Evolutionary conservation across 306 rosid species (phyloP).

Genomic region (Gastrolobium bilobum): DNA sequence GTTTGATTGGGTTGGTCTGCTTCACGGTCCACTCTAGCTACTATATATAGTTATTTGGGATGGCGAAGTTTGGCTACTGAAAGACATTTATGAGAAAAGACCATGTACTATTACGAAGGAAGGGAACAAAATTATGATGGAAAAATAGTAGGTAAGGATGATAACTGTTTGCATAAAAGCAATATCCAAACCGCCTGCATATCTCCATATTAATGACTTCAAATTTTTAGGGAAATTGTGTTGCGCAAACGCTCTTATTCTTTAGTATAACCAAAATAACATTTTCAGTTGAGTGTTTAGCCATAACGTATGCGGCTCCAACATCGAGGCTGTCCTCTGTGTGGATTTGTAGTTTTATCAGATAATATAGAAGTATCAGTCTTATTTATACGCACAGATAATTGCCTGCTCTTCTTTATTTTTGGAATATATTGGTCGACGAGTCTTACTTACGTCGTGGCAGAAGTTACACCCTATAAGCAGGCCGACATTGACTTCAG

Average conservation of each 20-base stretch:
- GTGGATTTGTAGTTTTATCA: conserved; percentile 36
- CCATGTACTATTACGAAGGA: not conserved
- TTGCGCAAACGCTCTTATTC: conserved; percentile 18
- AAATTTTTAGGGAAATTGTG: not conserved
- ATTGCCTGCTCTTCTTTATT: conserved; percentile 40
- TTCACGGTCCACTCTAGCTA: not conserved
- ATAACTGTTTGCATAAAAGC: not conserved
- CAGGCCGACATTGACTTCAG: conserved; percentile 97
- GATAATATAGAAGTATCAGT: not conserved
- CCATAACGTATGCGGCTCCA: conserved; percentile 25
- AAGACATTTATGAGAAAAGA: not conserved
- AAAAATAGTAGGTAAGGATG: not conserved
- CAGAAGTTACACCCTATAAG: conserved; percentile 99
- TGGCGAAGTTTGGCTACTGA: conserved; percentile 15
- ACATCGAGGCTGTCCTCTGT: conserved; percentile 35
- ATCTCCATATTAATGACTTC: not conserved
- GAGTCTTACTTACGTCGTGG: conserved; percentile 99
- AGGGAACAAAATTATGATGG: conserved; percentile 1
- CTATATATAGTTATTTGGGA: not conserved
- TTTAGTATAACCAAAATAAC: conserved; percentile 17
- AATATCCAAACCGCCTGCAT: not conserved
- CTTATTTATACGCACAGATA: conserved; percentile 28
- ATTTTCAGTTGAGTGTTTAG: not conserved
- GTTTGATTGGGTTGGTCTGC: conserved; percentile 8
- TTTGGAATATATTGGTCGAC: conserved; percentile 86